Evolutionary conservation across 352 stramenopile species (phyloP).

Genomic region (Phytophthora macrochlamydospora): DNA sequence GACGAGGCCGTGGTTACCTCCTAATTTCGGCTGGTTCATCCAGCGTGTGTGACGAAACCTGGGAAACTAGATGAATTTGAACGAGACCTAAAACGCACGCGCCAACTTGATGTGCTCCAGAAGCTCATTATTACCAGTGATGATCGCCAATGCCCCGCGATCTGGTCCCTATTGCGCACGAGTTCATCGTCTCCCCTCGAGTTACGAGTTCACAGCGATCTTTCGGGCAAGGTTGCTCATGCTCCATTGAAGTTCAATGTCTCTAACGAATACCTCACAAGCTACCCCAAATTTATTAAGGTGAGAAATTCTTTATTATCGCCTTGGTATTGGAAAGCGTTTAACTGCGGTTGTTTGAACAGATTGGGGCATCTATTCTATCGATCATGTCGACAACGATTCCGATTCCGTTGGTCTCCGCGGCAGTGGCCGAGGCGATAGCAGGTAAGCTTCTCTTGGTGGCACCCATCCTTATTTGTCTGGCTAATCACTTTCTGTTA

Average conservation of each 20-base stretch:
- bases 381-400: constrained; percentile 8
- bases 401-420: constrained; percentile 1
- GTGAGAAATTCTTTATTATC: not conserved
- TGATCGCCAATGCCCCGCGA: constrained; percentile 2
- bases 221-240: constrained; percentile 16
- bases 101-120: not conserved
- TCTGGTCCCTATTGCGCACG: constrained; percentile 5
- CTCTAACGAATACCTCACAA: not conserved
- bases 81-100: not conserved
- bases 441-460: not conserved
- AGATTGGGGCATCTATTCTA: constrained; percentile 7
- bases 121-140: constrained; percentile 1
- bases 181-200: not conserved
- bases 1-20: constrained; percentile 5
- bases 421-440: not conserved
- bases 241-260: constrained; percentile 2
- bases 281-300: constrained; percentile 3
- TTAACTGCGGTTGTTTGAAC: not conserved
- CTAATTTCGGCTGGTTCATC: constrained; percentile 16
- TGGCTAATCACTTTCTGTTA: not conserved
- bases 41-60: not conserved
- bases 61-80: not conserved
- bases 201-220: constrained; percentile 18
- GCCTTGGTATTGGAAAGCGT: not conserved
- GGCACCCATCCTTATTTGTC: not conserved